Percentiles rank a stretch among this genome's conserved stretches.
Evolutionary conservation across 345 rosid species (phyloP).

Genomic region (Brassica rapa): DNA sequence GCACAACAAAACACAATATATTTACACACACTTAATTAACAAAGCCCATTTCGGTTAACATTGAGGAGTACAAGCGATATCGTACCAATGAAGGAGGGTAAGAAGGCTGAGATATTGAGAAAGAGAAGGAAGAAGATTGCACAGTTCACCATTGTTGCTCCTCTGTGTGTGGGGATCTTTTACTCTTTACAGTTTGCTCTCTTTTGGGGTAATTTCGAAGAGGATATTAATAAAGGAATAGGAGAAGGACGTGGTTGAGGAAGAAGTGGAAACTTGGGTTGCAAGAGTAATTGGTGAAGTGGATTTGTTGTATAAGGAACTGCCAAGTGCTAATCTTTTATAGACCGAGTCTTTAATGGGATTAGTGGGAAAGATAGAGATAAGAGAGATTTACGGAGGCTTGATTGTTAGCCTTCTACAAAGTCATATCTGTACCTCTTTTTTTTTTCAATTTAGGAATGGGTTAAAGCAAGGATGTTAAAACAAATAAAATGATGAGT

Average conservation of each 20-base stretch:
- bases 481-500: not conserved
- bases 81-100: slow-evolving; percentile 41
- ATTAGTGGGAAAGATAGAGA: slow-evolving; percentile 28
- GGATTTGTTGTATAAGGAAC: slow-evolving; percentile 33
- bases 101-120: slow-evolving; percentile 32
- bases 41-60: not conserved
- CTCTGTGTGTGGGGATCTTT: not conserved
- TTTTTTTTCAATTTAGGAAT: slow-evolving; percentile 8
- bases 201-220: not conserved
- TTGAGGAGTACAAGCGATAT: not conserved
- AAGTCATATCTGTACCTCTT: not conserved
- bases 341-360: slow-evolving; percentile 28
- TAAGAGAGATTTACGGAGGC: slow-evolving; percentile 4
- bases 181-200: slow-evolving; percentile 20
- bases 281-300: slow-evolving; percentile 29
- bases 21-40: not conserved
- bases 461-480: slow-evolving; percentile 4
- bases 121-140: slow-evolving; percentile 40
- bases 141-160: slow-evolving; percentile 41
- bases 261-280: slow-evolving; percentile 35
- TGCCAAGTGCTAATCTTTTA: slow-evolving; percentile 31
- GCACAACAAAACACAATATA: not conserved
- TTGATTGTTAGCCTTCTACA: slow-evolving; percentile 22
- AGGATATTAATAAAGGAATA: slow-evolving; percentile 19
- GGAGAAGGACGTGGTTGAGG: slow-evolving; percentile 32